phyloP scores from a whole-genome alignment of 2,329 filamentous ascomycete genomes.

The Polytolypa hystricis region DNA sequence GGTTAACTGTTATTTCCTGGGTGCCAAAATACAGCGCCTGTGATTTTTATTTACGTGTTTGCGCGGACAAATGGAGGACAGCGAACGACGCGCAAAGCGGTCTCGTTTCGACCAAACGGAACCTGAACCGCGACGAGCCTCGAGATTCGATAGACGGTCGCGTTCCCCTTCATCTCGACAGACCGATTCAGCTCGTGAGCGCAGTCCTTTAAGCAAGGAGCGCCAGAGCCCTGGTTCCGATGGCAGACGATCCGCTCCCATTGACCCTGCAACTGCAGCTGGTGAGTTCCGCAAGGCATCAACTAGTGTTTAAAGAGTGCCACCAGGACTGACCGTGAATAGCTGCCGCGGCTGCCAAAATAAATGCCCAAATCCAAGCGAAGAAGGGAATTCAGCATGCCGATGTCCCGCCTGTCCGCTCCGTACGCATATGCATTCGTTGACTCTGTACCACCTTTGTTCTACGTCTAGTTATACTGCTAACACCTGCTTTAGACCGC shows the following conservation, averaged over 20 bases:
- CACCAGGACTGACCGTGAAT: no score
- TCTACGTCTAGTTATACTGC: constrained; percentile 3
- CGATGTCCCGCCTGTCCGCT: constrained; percentile 70
- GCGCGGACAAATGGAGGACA: no score
- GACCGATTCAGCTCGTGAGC: constrained; percentile 61
- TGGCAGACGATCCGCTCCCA: constrained; percentile 29
- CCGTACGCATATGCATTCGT: constrained; percentile 34
- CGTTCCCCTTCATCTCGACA: constrained; percentile 63
- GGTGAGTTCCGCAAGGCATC: constrained; percentile 51
- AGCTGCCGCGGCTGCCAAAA: constrained; percentile 81
- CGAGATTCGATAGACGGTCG: constrained; percentile 85
- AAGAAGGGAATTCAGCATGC: constrained; percentile 86
- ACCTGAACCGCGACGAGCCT: constrained; percentile 62
- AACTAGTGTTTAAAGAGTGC: no score
- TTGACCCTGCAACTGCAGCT: constrained; percentile 66
- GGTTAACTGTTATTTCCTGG: no score
- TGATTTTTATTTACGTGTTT: no score
- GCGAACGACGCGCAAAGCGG: constrained; percentile 65
- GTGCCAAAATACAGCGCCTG: no score
- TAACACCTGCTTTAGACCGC: constrained; percentile 33
- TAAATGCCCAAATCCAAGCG: constrained; percentile 71
- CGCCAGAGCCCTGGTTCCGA: constrained; percentile 37
- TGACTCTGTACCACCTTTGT: not conserved
- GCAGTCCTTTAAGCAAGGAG: constrained; percentile 60
- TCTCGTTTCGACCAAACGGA: constrained; percentile 93